These are phyloP conservation scores for Sanghuangporus weigelae DNA, from an alignment of 1,284 basidiomycete species.

Conservation along the genomic window DNA sequence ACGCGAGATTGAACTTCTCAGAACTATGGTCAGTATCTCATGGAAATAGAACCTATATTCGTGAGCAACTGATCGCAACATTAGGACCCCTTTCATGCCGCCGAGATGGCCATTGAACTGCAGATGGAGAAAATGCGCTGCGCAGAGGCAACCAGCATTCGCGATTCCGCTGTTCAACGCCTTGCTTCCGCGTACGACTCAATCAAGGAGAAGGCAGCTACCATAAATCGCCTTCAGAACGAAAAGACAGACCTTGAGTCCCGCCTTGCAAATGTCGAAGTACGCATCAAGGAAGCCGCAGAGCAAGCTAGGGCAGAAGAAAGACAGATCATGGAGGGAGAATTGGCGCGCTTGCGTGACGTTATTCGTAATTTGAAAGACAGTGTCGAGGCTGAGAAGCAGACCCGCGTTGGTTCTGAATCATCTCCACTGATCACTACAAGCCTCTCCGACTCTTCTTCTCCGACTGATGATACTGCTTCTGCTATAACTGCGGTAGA, in stretches of 20 bases:
- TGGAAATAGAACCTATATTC: slow-evolving; percentile 19
- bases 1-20: slow-evolving; percentile 19
- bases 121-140: slow-evolving; percentile 52
- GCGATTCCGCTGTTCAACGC: slow-evolving; percentile 57
- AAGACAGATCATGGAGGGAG: slow-evolving; percentile 24
- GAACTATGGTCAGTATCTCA: slow-evolving; percentile 19
- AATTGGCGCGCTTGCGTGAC: slow-evolving; percentile 34
- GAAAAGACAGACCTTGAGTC: slow-evolving; percentile 30
- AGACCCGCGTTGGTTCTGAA: slow-evolving; percentile 19
- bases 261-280: slow-evolving; percentile 20
- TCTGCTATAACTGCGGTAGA: slow-evolving; percentile 3
- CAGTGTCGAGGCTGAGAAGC: slow-evolving; percentile 27
- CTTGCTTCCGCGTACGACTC: slow-evolving; percentile 58
- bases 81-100: slow-evolving; percentile 22
- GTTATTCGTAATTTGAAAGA: slow-evolving; percentile 32
- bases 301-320: slow-evolving; percentile 8
- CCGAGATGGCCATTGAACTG: slow-evolving; percentile 44
- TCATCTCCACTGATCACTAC: slow-evolving; percentile 3
- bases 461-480: background rate
- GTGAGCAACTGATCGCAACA: slow-evolving; percentile 21
- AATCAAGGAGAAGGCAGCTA: slow-evolving; percentile 51
- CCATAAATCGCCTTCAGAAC: slow-evolving; percentile 44
- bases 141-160: slow-evolving; percentile 53
- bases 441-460: slow-evolving; percentile 3
- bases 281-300: background rate